Conservation (phyloP, 169 alveolate genomes). For the Plasmodium malariae region DNA sequence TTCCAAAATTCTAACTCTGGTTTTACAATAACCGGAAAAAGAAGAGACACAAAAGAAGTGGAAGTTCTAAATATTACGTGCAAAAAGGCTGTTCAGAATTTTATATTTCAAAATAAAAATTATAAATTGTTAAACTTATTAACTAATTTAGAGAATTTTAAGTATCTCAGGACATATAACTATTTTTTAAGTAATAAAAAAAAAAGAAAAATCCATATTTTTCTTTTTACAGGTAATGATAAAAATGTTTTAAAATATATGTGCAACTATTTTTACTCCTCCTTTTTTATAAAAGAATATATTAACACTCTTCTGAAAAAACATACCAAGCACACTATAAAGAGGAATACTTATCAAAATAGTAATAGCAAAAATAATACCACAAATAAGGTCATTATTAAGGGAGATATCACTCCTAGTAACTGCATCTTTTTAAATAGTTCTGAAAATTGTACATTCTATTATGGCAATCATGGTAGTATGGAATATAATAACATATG, state of each 20-base stretch:
- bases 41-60: neutral
- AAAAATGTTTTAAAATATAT: constrained; percentile 20
- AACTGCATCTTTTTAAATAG: too few relatives aligned
- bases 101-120: neutral
- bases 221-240: neutral
- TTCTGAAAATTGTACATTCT: too few relatives aligned
- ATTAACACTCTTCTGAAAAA: constrained; percentile 50
- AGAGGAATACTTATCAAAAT: neutral
- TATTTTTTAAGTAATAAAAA: constrained; percentile 27
- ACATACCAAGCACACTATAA: constrained; percentile 6
- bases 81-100: neutral
- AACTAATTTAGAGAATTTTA: constrained; percentile 32
- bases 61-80: neutral
- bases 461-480: too few relatives aligned
- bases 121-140: constrained; percentile 42
- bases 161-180: constrained; percentile 54
- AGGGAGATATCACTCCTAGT: too few relatives aligned
- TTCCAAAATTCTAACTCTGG: constrained; percentile 9
- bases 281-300: constrained; percentile 55
- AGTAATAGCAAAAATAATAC: neutral
- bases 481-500: too few relatives aligned
- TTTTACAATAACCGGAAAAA: constrained; percentile 13
- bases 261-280: neutral
- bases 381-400: neutral
- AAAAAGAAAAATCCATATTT: constrained; percentile 19